These are phyloP conservation scores for Rhazya stricta DNA, from an alignment of 257 asterid genomes.

Conservation along the genomic window DNA sequence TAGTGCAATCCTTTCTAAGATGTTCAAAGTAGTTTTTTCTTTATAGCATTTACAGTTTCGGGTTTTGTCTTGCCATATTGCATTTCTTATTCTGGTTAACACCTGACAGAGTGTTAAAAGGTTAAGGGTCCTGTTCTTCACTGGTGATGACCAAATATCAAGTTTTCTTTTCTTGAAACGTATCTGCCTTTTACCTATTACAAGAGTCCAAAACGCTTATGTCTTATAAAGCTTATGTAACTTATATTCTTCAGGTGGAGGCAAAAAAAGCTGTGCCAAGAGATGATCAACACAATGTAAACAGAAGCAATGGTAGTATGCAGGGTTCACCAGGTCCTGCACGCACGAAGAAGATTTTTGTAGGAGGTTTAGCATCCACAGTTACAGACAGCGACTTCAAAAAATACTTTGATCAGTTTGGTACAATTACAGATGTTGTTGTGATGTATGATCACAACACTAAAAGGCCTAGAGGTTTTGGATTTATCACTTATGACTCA, in stretches of 20 bases:
- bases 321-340: slow-evolving; percentile 69
- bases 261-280: slow-evolving; percentile 93
- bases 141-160: neutral
- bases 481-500: slow-evolving; percentile 70
- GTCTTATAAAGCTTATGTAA: slow-evolving; percentile 4
- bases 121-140: neutral
- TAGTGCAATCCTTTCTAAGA: neutral
- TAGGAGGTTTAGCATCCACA: slow-evolving; percentile 83
- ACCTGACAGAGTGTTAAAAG: neutral
- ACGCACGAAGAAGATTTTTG: slow-evolving; percentile 79
- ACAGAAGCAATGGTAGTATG: slow-evolving; percentile 40
- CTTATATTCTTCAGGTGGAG: slow-evolving; percentile 60
- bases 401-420: slow-evolving; percentile 76
- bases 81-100: neutral
- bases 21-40: neutral
- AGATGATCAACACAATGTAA: slow-evolving; percentile 49
- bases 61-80: neutral
- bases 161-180: neutral
- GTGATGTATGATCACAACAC: slow-evolving; percentile 96
- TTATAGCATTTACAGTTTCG: neutral
- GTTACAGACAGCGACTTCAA: slow-evolving; percentile 81
- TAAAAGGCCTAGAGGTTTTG: slow-evolving; percentile 94
- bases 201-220: neutral
- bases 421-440: slow-evolving; percentile 70
- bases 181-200: neutral